phyloP scores from a whole-genome alignment of 306 rosid species.

The Herpetospermum pedunculosum region DNA sequence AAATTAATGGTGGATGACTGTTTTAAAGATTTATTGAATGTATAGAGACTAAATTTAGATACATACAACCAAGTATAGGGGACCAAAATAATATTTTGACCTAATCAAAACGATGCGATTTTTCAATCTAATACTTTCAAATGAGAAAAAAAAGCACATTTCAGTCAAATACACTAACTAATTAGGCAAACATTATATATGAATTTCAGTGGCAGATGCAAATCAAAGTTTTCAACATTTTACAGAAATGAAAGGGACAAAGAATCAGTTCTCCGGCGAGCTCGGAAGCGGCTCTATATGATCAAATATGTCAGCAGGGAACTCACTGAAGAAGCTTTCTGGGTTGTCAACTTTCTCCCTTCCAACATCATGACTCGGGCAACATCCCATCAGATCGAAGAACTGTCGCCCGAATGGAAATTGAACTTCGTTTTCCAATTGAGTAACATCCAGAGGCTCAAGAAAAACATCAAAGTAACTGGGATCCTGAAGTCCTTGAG shows the following conservation, averaged over 20 bases:
- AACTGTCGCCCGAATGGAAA: slow-evolving; percentile 25
- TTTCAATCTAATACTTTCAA: neutral
- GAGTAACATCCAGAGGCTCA: slow-evolving; percentile 25
- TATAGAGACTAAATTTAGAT: too few relatives aligned
- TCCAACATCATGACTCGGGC: slow-evolving; percentile 16
- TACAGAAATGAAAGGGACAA: neutral
- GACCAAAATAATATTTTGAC: too few relatives aligned
- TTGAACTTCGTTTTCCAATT: slow-evolving; percentile 24
- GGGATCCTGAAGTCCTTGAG: slow-evolving; percentile 29
- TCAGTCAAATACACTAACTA: neutral
- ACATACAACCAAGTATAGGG: too few relatives aligned
- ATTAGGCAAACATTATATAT: neutral
- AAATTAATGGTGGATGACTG: too few relatives aligned
- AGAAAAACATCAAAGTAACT: slow-evolving; percentile 25
- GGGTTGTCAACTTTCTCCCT: slow-evolving; percentile 17
- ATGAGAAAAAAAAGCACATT: neutral
- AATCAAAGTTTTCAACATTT: neutral
- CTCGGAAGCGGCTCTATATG: slow-evolving; percentile 32
- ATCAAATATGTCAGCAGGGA: slow-evolving; percentile 60
- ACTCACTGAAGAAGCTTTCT: slow-evolving; percentile 53
- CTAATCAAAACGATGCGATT: too few relatives aligned
- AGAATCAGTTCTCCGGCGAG: neutral
- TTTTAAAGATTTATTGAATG: too few relatives aligned
- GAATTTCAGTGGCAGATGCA: neutral
- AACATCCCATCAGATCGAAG: slow-evolving; percentile 31